Percentiles rank a stretch among this genome's conserved stretches.
Conservation (phyloP, 352 stramenopile genomes). For the Phytophthora brassicae region DNA sequence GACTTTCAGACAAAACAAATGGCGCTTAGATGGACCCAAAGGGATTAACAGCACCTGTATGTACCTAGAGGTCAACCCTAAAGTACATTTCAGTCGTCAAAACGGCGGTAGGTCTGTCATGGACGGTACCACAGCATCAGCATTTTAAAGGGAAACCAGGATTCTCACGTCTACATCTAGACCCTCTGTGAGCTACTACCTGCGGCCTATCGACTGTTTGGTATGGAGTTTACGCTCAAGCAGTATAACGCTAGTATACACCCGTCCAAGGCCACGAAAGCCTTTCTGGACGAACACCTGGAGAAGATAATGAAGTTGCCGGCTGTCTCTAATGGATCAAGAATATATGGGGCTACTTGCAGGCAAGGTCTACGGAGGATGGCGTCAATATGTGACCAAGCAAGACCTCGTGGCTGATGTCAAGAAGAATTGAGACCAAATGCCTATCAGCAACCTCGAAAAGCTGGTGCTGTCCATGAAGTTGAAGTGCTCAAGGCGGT, state of each 20-base stretch:
- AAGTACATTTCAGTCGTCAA: background rate
- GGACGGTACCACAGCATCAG: background rate
- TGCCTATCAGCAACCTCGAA: conserved; percentile 4
- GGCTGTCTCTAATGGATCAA: conserved; percentile 5
- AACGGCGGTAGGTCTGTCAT: conserved; percentile 5
- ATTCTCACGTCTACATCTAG: conserved; percentile 8
- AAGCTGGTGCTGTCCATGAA: conserved; percentile 13
- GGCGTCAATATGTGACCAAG: conserved; percentile 2
- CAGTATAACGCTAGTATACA: conserved; percentile 11
- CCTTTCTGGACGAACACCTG: conserved; percentile 4
- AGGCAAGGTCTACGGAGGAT: conserved; percentile 1
- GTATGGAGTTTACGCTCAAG: conserved; percentile 4
- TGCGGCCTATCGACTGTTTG: background rate
- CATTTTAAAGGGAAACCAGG: background rate
- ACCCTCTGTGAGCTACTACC: background rate
- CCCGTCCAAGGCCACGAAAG: background rate
- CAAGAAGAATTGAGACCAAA: conserved; percentile 1
- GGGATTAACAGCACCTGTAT: background rate
- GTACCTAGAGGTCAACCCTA: background rate
- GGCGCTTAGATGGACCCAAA: conserved; percentile 3
- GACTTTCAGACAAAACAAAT: conserved; percentile 10
- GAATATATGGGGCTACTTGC: conserved; percentile 8
- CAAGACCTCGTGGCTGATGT: background rate
- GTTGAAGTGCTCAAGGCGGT: conserved; percentile 13
- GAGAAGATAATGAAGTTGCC: conserved; percentile 4